Evolutionary conservation across 495 filamentous ascomycete species (phyloP).

Genomic region (Tricharina praecox): DNA sequence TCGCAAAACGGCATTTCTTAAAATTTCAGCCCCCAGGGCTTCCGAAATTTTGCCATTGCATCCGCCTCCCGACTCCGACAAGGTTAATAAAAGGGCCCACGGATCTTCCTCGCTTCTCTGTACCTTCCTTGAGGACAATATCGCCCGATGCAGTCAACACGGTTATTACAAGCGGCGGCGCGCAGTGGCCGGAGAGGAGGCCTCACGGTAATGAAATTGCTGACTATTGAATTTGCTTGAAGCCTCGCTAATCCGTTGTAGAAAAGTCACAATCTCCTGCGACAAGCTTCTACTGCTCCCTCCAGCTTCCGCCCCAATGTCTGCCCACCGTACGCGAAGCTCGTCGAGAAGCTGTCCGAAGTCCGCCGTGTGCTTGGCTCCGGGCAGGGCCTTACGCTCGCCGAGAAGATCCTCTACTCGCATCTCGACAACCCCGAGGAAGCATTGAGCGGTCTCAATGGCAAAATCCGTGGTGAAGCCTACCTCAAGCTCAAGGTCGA

Average conservation of each 20-base stretch:
- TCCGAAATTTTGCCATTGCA: conserved; percentile 1
- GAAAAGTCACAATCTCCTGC: neutral
- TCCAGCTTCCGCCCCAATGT: conserved; percentile 27
- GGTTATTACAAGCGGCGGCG: conserved; percentile 4
- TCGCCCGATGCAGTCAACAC: conserved; percentile 6
- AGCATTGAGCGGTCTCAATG: conserved; percentile 57
- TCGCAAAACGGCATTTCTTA: conserved; percentile 1
- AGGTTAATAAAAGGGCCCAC: neutral
- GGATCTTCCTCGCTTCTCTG: neutral
- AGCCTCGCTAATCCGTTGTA: neutral
- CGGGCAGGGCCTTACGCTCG: conserved; percentile 56
- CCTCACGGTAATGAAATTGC: no score
- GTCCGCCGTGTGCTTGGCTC: conserved; percentile 58
- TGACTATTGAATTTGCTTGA: conserved; percentile 2
- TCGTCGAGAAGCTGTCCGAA: conserved; percentile 39
- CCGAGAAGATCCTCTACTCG: conserved; percentile 96
- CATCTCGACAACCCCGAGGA: conserved; percentile 80
- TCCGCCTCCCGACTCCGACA: neutral
- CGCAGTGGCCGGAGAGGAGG: conserved; percentile 3
- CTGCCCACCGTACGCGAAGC: conserved; percentile 46
- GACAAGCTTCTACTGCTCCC: conserved; percentile 26
- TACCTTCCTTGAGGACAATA: neutral
- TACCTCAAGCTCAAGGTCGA: conserved; percentile 97
- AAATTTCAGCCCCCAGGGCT: conserved; percentile 3
- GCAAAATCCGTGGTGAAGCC: conserved; percentile 75